These are phyloP conservation scores for Penicillium sp. DNA, from an alignment of 2,329 filamentous ascomycete genomes.

Conservation along the genomic window DNA sequence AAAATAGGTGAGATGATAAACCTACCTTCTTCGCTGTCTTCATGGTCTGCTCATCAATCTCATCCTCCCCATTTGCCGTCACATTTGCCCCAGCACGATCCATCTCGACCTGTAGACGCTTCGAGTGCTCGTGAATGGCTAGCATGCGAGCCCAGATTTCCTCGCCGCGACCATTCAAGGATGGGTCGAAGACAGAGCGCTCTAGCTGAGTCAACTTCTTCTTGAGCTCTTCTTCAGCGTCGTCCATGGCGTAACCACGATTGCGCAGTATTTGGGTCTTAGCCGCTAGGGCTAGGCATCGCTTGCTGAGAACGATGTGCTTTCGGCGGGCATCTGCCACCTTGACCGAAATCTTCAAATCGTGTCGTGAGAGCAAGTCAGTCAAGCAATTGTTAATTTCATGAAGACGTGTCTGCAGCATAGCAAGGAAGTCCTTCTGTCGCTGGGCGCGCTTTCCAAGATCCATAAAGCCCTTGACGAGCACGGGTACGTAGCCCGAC, in stretches of 20 bases:
- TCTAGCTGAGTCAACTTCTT: constrained; percentile 64
- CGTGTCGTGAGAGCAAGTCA: constrained; percentile 62
- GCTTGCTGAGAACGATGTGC: constrained; percentile 63
- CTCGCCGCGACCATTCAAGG: constrained; percentile 62
- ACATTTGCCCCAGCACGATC: constrained; percentile 55
- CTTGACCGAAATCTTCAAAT: constrained; percentile 61
- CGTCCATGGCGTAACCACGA: constrained; percentile 67
- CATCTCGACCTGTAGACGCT: constrained; percentile 62
- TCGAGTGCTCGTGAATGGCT: constrained; percentile 61
- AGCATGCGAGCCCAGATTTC: constrained; percentile 71
- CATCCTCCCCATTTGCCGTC: constrained; percentile 47
- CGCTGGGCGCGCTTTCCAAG: constrained; percentile 61
- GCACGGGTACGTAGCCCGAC: constrained; percentile 61
- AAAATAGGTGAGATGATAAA: not conserved
- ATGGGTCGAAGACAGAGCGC: constrained; percentile 62
- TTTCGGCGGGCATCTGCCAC: constrained; percentile 62
- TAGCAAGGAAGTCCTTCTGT: constrained; percentile 61
- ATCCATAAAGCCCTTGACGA: constrained; percentile 63
- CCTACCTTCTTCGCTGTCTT: constrained; percentile 64
- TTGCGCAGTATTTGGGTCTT: constrained; percentile 68
- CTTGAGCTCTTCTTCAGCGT: constrained; percentile 65
- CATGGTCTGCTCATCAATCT: constrained; percentile 61
- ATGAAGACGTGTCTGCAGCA: constrained; percentile 62
- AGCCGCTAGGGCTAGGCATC: constrained; percentile 63
- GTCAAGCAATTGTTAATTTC: constrained; percentile 68